phyloP scores from a whole-genome alignment of 2,329 filamentous ascomycete species.

The Pseudogymnoascus sp. region DNA sequence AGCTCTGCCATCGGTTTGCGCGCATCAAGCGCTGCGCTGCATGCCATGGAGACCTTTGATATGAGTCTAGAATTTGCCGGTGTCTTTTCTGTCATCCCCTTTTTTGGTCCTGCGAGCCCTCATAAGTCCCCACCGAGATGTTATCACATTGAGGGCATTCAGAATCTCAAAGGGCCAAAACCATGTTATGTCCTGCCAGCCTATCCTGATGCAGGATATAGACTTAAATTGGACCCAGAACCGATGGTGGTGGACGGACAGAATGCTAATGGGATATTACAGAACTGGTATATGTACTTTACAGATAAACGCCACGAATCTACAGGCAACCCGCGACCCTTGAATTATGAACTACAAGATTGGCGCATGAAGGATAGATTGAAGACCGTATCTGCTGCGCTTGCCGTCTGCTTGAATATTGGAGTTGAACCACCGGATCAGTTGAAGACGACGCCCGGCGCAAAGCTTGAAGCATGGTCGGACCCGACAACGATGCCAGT shows the following conservation, averaged over 20 bases:
- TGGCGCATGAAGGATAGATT: constrained; percentile 96
- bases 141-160: not conserved
- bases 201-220: not conserved
- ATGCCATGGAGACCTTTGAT: not conserved
- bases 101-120: not conserved
- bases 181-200: not conserved
- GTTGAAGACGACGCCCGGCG: constrained; percentile 87
- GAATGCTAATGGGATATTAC: constrained; percentile 22
- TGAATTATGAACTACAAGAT: constrained; percentile 65
- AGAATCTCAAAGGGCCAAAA: not conserved
- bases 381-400: constrained; percentile 91
- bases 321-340: constrained; percentile 74
- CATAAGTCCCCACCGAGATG: not conserved
- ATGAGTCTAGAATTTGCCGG: not conserved
- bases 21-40: constrained; percentile 8
- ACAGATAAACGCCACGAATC: constrained; percentile 97
- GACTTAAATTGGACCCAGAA: not conserved
- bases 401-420: constrained; percentile 93
- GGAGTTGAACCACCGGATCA: constrained; percentile 96
- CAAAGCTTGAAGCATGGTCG: constrained; percentile 93
- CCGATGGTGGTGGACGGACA: not conserved
- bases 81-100: not conserved
- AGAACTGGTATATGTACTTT: constrained; percentile 99
- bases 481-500: constrained; percentile 77
- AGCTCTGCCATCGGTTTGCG: not conserved